Conservation (phyloP, 805 yeast species). For the Zygosaccharomyces pseudorouxii region DNA sequence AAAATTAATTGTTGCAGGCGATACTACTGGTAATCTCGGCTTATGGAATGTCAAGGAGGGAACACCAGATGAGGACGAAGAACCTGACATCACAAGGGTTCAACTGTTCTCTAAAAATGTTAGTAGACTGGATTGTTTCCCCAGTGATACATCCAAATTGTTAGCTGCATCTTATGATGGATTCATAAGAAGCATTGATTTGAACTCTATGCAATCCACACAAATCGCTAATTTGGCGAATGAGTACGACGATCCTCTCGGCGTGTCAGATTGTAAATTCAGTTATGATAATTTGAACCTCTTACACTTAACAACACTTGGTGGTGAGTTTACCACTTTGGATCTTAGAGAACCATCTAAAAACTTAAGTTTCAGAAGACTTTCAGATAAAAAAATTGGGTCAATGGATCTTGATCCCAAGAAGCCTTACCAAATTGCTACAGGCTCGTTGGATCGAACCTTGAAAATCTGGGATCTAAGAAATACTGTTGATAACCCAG, state of each 20-base stretch:
- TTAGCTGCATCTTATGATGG: constrained; percentile 85
- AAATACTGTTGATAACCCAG: constrained; percentile 39
- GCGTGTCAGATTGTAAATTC: constrained; percentile 70
- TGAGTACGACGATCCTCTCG: constrained; percentile 51
- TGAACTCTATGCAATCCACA: constrained; percentile 52
- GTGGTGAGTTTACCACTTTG: constrained; percentile 72
- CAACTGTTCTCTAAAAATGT: constrained; percentile 74
- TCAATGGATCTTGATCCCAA: constrained; percentile 78
- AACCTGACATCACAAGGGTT: constrained; percentile 54
- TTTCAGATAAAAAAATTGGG: constrained; percentile 90
- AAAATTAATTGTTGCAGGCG: constrained; percentile 77
- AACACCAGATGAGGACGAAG: constrained; percentile 39
- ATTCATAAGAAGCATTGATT: constrained; percentile 66
- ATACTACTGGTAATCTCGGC: constrained; percentile 80
- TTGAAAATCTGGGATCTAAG: constrained; percentile 86
- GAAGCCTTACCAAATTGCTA: constrained; percentile 60
- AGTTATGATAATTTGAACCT: constrained; percentile 47
- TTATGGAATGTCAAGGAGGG: constrained; percentile 66
- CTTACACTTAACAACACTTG: constrained; percentile 68
- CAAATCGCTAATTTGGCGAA: constrained; percentile 58
- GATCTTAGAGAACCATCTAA: constrained; percentile 55
- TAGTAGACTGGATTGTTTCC: constrained; percentile 55
- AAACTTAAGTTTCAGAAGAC: constrained; percentile 42
- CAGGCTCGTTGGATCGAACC: constrained; percentile 86
- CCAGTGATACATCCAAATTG: constrained; percentile 48